A percentile compares a stretch with the other conserved stretches of the same genome.
Evolutionary conservation across 164 flowering plant species (phyloP).

Genomic region (Tetrastigma voinierianum): DNA sequence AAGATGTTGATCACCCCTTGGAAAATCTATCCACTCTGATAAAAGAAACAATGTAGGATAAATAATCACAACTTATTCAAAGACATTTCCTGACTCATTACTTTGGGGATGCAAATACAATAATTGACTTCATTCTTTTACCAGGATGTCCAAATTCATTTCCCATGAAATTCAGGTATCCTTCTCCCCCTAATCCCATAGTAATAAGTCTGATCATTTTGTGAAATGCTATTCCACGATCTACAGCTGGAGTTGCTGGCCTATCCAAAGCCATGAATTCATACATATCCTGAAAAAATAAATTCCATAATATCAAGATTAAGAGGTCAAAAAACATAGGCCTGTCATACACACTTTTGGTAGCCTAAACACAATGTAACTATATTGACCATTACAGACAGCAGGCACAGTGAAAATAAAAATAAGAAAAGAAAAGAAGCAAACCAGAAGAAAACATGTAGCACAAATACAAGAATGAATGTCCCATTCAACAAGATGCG

Average conservation of each 20-base stretch:
- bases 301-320: not conserved
- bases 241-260: conserved; percentile 83
- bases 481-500: too few relatives aligned
- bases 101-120: too few relatives aligned
- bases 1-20: conserved; percentile 79
- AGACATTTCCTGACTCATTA: too few relatives aligned
- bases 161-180: conserved; percentile 98
- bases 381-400: too few relatives aligned
- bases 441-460: too few relatives aligned
- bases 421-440: too few relatives aligned
- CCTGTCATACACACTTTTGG: too few relatives aligned
- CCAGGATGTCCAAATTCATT: conserved; percentile 99
- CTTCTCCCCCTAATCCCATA: conserved; percentile 99
- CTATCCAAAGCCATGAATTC: conserved; percentile 96
- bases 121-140: conserved; percentile 22
- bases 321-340: not conserved
- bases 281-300: conserved; percentile 86
- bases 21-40: conserved; percentile 98
- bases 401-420: too few relatives aligned
- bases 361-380: too few relatives aligned
- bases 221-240: conserved; percentile 98
- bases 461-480: too few relatives aligned
- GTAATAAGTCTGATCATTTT: conserved; percentile 98
- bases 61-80: not conserved
- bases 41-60: conserved; percentile 5